Percentiles rank a stretch among this genome's conserved stretches.
phyloP scores from a whole-genome alignment of 208 protist genomes.

The Leishmania mexicana region DNA sequence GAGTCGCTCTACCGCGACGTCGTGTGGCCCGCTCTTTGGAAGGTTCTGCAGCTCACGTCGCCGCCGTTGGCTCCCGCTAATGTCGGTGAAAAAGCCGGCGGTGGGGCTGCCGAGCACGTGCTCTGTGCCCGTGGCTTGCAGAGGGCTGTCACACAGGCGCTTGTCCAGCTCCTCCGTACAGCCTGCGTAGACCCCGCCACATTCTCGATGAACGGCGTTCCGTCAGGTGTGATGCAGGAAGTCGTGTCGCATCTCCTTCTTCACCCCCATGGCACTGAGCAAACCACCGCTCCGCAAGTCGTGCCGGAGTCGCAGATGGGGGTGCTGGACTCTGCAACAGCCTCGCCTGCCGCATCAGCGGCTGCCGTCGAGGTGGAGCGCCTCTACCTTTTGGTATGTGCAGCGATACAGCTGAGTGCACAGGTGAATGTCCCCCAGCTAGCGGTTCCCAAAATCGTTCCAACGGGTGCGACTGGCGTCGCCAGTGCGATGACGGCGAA shows the following conservation, averaged over 20 bases:
- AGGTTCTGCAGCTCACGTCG: slow-evolving; percentile 13
- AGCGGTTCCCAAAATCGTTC: not conserved
- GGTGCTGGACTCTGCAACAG: slow-evolving; percentile 2
- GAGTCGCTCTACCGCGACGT: slow-evolving; percentile 15
- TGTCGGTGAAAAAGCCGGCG: not conserved
- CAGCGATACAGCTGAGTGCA: slow-evolving; percentile 20
- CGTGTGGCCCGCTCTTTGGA: slow-evolving; percentile 31
- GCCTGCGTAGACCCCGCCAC: not conserved
- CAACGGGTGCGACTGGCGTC: not conserved
- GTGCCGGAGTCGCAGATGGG: slow-evolving; percentile 9
- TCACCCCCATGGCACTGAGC: slow-evolving; percentile 8
- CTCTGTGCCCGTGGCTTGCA: slow-evolving; percentile 14
- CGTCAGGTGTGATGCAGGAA: slow-evolving; percentile 1
- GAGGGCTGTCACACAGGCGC: slow-evolving; percentile 15
- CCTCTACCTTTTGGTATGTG: slow-evolving; percentile 25
- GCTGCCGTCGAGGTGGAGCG: slow-evolving; percentile 32
- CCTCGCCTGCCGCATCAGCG: slow-evolving; percentile 3
- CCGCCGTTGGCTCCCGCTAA: not conserved
- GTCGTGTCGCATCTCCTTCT: slow-evolving; percentile 23
- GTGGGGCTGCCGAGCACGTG: not conserved
- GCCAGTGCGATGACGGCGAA: not conserved
- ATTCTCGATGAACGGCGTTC: not conserved
- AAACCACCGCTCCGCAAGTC: not conserved
- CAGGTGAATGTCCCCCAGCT: slow-evolving; percentile 3
- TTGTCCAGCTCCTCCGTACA: slow-evolving; percentile 18